Evolutionary conservation across 1,139 yeast species (phyloP), one percentile per base, ranked within the genome.

Genomic region (Zhuliangozyma blackwelliae): DNA sequence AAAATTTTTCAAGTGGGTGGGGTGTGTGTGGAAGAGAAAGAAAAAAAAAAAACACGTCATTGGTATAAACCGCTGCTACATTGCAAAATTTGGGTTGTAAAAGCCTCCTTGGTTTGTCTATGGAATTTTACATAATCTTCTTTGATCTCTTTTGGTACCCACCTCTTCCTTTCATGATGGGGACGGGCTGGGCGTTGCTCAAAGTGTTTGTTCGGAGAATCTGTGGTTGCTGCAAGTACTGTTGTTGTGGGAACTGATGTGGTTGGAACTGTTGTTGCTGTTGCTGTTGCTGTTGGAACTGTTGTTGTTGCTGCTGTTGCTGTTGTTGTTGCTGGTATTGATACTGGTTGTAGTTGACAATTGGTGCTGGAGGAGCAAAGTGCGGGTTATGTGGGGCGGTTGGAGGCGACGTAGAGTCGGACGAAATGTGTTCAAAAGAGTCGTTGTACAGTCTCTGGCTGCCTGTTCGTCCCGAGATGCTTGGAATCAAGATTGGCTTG

Each of bases 61-160:
- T 16, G 16, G 4, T 16, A 16, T 4, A 16, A 16, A 16, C 16
- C 16, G 16, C 16, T 16, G 16, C 16, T 16, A 16, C 16, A n/a
- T n/a, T 16, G 16, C 16, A 3, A 16, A 16, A 16, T 16, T 3
- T 16, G 16, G 16, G 16, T 4, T 16, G 16, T 16, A 16, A 16
- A 16, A 16, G 16, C 16, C 16, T 16, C 16, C 16, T 16, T 16
- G 16, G 16, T 16, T 16, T 16, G 16, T 16, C 16, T 16, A 16
- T 16, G n/a, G 26, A 16, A 29, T 20, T 11, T 32, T 41, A 57
- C 61, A 60, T 59, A 31, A 48, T 49, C 35, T 66, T 63, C 49
- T 67, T 69, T 0, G 74, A 58, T 43, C 75, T 54, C 49, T 68
- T 71, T 46, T 72, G 78, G 43, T 67, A 64, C 1, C 78, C 78